Conservation (phyloP, 2,329 filamentous ascomycete species). For the Hymenoscyphus scutula region DNA sequence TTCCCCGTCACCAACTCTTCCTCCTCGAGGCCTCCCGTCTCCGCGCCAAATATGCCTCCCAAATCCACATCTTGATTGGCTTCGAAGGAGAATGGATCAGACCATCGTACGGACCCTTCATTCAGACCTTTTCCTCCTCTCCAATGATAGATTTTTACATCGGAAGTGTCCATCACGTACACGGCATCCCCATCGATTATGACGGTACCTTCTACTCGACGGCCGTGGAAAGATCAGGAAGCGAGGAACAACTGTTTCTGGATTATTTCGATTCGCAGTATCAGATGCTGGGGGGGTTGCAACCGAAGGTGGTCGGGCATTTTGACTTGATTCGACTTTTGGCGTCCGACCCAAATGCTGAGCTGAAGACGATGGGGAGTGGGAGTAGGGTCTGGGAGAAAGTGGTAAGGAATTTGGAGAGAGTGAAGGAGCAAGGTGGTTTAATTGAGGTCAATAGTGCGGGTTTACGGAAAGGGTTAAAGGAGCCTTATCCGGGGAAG, state of each 20-base stretch:
- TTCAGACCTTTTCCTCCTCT: constrained; percentile 56
- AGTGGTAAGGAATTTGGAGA: constrained; percentile 70
- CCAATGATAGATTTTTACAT: constrained; percentile 83
- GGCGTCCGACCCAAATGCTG: constrained; percentile 64
- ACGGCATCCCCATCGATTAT: constrained; percentile 86
- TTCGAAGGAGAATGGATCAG: constrained; percentile 96
- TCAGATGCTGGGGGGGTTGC: constrained; percentile 71
- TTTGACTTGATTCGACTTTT: constrained; percentile 88
- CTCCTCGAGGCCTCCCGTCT: constrained; percentile 72
- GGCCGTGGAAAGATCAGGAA: constrained; percentile 40
- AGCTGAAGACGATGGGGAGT: constrained; percentile 53
- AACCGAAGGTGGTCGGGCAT: constrained; percentile 81
- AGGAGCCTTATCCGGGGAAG: constrained; percentile 81
- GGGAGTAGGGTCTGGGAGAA: constrained; percentile 68
- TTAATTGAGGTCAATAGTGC: constrained; percentile 88
- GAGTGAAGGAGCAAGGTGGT: constrained; percentile 70
- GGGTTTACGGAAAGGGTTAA: constrained; percentile 82
- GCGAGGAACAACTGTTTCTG: constrained; percentile 72
- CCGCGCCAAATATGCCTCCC: constrained; percentile 62
- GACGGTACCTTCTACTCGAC: constrained; percentile 63
- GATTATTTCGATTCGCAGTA: constrained; percentile 87
- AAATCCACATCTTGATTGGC: constrained; percentile 79
- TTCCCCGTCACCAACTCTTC: constrained; percentile 66
- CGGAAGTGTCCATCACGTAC: constrained; percentile 88
- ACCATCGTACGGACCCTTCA: constrained; percentile 55